Percentiles rank a stretch among this genome's conserved stretches.
These are phyloP conservation scores for Chloris gayana DNA, from an alignment of 176 grass and related monocot species.

Conservation along the genomic window DNA sequence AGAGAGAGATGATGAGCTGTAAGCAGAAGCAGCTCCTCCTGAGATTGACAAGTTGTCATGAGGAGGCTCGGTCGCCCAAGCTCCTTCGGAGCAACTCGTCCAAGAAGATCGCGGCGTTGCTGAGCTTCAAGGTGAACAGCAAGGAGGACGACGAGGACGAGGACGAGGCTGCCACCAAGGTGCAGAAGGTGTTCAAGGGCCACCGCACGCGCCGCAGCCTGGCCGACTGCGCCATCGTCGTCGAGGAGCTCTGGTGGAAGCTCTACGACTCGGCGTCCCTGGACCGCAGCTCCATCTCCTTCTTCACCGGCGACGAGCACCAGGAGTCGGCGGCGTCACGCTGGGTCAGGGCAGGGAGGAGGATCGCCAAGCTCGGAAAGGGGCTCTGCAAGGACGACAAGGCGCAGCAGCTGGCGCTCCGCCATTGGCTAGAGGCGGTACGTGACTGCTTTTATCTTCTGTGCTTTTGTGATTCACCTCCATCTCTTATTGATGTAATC, in stretches of 20 bases:
- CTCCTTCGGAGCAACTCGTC: constrained; percentile 45
- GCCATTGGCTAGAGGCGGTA: constrained; percentile 83
- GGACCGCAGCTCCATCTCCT: constrained; percentile 59
- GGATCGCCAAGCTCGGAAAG: constrained; percentile 73
- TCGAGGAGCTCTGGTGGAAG: constrained; percentile 91
- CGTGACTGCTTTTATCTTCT: not conserved
- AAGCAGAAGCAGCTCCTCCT: too few relatives aligned
- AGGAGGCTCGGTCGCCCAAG: constrained; percentile 3
- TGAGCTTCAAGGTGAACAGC: constrained; percentile 44
- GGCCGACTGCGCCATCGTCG: constrained; percentile 71
- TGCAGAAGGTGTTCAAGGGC: constrained; percentile 83
- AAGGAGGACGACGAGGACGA: not conserved
- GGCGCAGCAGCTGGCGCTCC: constrained; percentile 69
- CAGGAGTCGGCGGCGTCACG: constrained; percentile 56
- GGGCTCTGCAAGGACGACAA: constrained; percentile 77
- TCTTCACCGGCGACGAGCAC: constrained; percentile 51
- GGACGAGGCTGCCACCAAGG: constrained; percentile 53
- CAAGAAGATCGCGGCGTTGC: constrained; percentile 12
- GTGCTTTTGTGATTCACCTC: too few relatives aligned
- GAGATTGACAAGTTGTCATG: not conserved
- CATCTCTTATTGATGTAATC: too few relatives aligned
- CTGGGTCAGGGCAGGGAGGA: constrained; percentile 59
- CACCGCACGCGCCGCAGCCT: constrained; percentile 77
- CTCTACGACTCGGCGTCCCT: constrained; percentile 67
- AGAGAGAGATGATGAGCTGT: too few relatives aligned